Base-by-base conservation (phyloP, 2,329 filamentous ascomycete species). In the Incumbomyces delicatus region DNA sequence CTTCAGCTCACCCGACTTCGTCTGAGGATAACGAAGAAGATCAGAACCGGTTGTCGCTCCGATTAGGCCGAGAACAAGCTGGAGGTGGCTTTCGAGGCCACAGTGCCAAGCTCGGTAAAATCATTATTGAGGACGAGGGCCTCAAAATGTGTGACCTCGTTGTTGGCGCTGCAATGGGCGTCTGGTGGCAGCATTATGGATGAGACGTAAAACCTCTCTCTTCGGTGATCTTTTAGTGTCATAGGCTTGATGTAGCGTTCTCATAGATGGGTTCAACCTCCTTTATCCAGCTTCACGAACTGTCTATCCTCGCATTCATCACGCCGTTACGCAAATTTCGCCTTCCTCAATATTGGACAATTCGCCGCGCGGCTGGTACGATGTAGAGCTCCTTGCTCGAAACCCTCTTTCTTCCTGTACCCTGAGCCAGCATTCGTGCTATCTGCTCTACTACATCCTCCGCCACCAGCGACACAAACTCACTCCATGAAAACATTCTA, bases 131-230 rank as follows among this genome's bases (percentile, higher is more conserved):
- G 57, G 81, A 90, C 47, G 89, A 94, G 58, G 92, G 92, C 0
- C 68, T 94, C 54, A 94, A 94, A 70, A 96, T 98, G 90, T 66
- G 96, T 58, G 92, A 98, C 70, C 65, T 98, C 49, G 72, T 94
- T 0, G 87, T 98, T 16, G 87, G 90, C 3, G 85, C 88, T 10
- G 95, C 95, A 61, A 78, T 98, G 67, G 87, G 85, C 1, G 70
- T 96, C 13, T 98, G 89, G 87, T 96, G 90, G 89, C 81, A 81
- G 57, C 80, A 85, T 3, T 95, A 88, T 27, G 22, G 22, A 27
- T 77, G 83, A 87, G n/a, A n/a, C n/a, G n/a, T n/a, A n/a, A n/a
- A n/a, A n/a, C n/a, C n/a, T n/a, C n/a, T n/a, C n/a, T n/a, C n/a
- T n/a, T n/a, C n/a, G n/a, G n/a, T n/a, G n/a, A n/a, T n/a, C 8